phyloP scores from a whole-genome alignment of 2,329 filamentous ascomycete species.

The Neophaeococcomyces mojaviensis region DNA sequence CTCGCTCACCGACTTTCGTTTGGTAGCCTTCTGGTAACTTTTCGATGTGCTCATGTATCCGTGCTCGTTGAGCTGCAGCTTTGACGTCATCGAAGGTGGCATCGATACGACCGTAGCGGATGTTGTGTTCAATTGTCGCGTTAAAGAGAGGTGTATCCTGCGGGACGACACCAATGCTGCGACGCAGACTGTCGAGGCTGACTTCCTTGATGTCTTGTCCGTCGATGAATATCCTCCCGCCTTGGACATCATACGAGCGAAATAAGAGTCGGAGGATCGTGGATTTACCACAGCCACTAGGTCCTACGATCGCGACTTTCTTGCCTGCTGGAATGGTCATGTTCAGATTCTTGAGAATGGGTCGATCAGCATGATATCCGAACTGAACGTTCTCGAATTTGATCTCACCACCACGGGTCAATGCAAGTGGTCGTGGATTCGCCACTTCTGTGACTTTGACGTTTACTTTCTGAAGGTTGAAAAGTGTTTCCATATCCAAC shows the following conservation, averaged over 20 bases:
- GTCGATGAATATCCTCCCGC: constrained; percentile 80
- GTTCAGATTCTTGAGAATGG: constrained; percentile 75
- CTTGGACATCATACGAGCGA: constrained; percentile 85
- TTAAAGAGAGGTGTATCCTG: constrained; percentile 98
- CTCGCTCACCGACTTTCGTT: constrained; percentile 79
- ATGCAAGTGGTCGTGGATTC: constrained; percentile 62
- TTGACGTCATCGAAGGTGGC: constrained; percentile 66
- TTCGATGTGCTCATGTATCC: constrained; percentile 77
- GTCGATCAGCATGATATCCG: constrained; percentile 78
- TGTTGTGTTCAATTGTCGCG: constrained; percentile 91
- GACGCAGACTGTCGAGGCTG: constrained; percentile 70
- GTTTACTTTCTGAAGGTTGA: constrained; percentile 95
- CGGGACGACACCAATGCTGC: constrained; percentile 86
- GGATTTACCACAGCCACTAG: constrained; percentile 92
- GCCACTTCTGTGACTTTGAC: constrained; percentile 72
- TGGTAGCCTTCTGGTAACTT: constrained; percentile 73
- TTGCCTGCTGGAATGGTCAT: constrained; percentile 91
- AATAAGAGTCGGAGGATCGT: constrained; percentile 87
- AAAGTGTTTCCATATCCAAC: constrained; percentile 96
- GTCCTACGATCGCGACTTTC: constrained; percentile 91
- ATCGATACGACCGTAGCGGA: constrained; percentile 78
- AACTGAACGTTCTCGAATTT: constrained; percentile 92
- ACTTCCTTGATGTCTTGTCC: constrained; percentile 85
- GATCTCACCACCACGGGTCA: constrained; percentile 78
- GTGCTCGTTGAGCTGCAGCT: constrained; percentile 71